Percentiles rank a stretch among this genome's conserved stretches.
phyloP scores from a whole-genome alignment of 768 basidiomycete genomes.

The Tylopilus sp. region DNA sequence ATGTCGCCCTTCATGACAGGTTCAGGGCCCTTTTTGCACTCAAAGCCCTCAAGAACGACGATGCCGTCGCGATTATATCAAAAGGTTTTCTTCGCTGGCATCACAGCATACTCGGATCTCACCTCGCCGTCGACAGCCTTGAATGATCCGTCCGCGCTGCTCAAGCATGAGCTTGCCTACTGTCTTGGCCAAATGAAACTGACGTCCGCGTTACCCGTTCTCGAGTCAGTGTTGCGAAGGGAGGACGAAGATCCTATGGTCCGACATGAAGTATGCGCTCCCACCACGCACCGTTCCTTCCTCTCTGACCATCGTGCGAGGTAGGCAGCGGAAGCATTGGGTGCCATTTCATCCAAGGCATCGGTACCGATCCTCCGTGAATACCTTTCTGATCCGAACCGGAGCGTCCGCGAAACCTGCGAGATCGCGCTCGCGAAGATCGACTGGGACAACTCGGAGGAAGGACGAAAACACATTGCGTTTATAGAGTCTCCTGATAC shows the following conservation, averaged over 20 bases:
- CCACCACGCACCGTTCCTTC: background rate
- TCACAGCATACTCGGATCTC: background rate
- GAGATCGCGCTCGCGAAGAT: conserved; percentile 97
- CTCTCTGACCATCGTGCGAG: conserved; percentile 15
- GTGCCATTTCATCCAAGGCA: conserved; percentile 72
- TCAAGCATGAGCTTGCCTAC: conserved; percentile 98
- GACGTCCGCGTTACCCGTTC: conserved; percentile 66
- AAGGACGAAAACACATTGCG: conserved; percentile 50
- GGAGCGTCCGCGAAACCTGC: conserved; percentile 89
- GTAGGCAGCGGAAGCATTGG: conserved; percentile 98
- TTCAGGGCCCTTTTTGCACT: conserved; percentile 92
- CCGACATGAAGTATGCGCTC: conserved; percentile 76
- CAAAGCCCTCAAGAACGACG: conserved; percentile 74
- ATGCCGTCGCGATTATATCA: conserved; percentile 81
- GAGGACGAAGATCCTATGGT: conserved; percentile 88
- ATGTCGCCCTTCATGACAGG: conserved; percentile 76
- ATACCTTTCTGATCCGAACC: conserved; percentile 68
- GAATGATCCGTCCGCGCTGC: conserved; percentile 77
- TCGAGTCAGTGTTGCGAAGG: conserved; percentile 74
- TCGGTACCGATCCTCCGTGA: conserved; percentile 69
- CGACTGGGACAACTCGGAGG: conserved; percentile 82
- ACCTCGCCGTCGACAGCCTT: conserved; percentile 54
- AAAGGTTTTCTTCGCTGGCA: conserved; percentile 53
- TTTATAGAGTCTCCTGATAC: conserved; percentile 29
- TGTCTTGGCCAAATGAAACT: conserved; percentile 91